Base-by-base conservation (phyloP, 225 moss, liverwort and hornwort species). In the Lunularia cruciata region DNA sequence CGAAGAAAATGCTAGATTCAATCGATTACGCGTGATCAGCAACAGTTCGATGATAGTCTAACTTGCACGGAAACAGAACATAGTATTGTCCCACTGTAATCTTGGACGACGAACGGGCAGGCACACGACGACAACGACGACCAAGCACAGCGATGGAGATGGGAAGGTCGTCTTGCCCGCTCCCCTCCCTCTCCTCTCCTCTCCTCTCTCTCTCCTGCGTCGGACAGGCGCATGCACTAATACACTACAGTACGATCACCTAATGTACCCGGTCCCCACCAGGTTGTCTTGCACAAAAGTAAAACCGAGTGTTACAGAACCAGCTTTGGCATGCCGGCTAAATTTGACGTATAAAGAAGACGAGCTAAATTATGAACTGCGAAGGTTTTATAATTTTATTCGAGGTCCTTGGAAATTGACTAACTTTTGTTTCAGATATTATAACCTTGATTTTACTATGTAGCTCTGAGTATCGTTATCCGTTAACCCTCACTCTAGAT, bases 1-100 rank as follows among this genome's bases (percentile, higher is more conserved):
- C 13, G 23, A 59, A 20, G 39, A 1, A 36, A 39, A 40, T 39
- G 36, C 15, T 12, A 39, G 56, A 39, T 39, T 14, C 36, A 61
- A 40, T 61, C 38, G 40, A 32, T n/a, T n/a, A n/a, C n/a, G 26
- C 61, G 61, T 61, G 61, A 61, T 40, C 23, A 20, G 20, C 36
- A 60, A 36, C 37, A 60, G 22, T 36, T 34, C 18, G 3, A 25
- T 0, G 3, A 25, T 0, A 1, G 12, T 26, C 3, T 13, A 25
- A 13, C 34, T 42, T 61, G 2, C 9, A 39, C 13, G 13, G 20
- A 38, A 33, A 20, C 35, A 36, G 37, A 23, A 25, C n/a, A 60
- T 60, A 11, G 12, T 22, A 40, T 37, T 11, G 25, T 26, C 4
- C 20, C 13, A 39, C 39, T 39, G 61, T 25, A 12, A 23, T 61